Base-by-base conservation (phyloP, 805 yeast genomes). In the Candida orba region DNA sequence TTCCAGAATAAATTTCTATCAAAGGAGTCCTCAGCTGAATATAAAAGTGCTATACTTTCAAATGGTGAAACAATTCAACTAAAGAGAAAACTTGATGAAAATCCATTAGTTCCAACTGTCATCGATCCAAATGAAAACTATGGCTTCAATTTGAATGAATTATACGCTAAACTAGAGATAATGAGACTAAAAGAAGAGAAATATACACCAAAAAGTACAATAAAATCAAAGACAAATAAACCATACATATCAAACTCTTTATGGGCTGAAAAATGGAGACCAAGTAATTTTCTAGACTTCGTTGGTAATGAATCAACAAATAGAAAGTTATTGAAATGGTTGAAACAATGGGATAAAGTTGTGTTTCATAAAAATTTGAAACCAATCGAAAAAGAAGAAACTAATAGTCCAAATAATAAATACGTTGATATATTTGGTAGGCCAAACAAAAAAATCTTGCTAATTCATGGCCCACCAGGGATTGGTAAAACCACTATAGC, bases 401-500 rank as follows among this genome's bases (percentile, higher is more conserved):
- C 49, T 27, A 31, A 27, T 14, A 18, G 38, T 27, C 14, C 45
- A 39, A 39, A 18, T 23, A 48, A 22, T 23, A 38, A 43, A 13
- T 50, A 48, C 6, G 36, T 45, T 1, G 88, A 81, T 56, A 75
- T 77, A 1, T 68, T 73, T 34, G 69, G 73, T 25, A 66, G 90
- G 43, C 90, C 90, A 0, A 65, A 61, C 14, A 72, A 73, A 41
- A 82, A 78, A 50, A 71, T 93, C 0, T 58, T 93, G 18, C 65
- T 93, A 34, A 73, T 93, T 10, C 88, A 83, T 58, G 99, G 99
- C 0, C 93, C 95, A 6, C 95, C 95, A 0, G 95, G 95, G 31
- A 81, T 82, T 40, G 95, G 95, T 22, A 84, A 84, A 54, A 84
- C 95, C 6, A 81, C 87, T 4, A 83, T 90, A 8, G 91, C 91